These are phyloP conservation scores for Amanita pallidorosea DNA, from an alignment of 768 basidiomycete species.

Conservation along the genomic window DNA sequence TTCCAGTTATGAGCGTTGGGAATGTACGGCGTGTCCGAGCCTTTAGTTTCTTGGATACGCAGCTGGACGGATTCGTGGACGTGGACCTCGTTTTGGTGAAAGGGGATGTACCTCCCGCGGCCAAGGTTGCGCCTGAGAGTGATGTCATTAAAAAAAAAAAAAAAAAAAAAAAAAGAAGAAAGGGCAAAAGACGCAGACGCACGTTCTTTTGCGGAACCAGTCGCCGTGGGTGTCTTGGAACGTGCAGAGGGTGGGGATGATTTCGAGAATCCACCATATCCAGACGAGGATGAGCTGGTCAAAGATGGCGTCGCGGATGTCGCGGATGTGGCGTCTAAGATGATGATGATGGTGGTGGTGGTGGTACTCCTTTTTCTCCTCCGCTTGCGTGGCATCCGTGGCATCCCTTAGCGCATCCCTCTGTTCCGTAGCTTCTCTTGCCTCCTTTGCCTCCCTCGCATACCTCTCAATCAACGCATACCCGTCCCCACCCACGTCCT, in stretches of 20 bases:
- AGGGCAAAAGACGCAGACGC: neutral
- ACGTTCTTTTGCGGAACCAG: neutral
- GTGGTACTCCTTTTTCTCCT: neutral
- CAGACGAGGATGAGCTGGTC: neutral
- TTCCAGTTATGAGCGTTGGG: constrained; percentile 1
- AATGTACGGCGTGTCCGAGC: neutral
- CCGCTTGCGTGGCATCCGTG: no score
- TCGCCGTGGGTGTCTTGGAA: neutral
- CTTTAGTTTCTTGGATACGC: neutral
- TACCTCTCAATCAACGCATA: constrained; percentile 8
- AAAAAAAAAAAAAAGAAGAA: neutral
- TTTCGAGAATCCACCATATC: constrained; percentile 3
- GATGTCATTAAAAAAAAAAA: neutral
- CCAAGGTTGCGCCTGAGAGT: neutral
- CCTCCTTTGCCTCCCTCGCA: neutral
- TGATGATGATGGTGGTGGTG: neutral
- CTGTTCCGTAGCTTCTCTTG: neutral
- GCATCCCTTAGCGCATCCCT: no score
- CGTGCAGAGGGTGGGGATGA: neutral
- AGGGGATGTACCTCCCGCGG: constrained; percentile 3
- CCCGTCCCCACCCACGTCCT: constrained; percentile 7
- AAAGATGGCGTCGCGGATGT: neutral
- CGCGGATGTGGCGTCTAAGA: neutral
- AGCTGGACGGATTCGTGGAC: constrained; percentile 1
- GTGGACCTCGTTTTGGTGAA: neutral